These are phyloP conservation scores for Ricinus communis DNA, from an alignment of 345 rosid species.

Conservation along the genomic window DNA sequence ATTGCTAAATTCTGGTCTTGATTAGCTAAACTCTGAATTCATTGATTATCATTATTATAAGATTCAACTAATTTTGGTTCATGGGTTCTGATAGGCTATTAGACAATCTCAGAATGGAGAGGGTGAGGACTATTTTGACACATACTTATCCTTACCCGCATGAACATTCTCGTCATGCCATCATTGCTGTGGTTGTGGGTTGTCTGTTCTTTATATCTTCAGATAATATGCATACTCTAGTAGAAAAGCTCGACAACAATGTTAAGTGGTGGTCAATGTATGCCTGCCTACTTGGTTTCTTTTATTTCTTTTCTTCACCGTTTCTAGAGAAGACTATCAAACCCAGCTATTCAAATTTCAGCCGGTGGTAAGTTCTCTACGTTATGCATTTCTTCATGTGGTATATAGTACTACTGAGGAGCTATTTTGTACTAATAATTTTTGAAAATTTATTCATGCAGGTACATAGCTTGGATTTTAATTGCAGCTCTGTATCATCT, in stretches of 20 bases:
- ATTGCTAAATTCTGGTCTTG: conserved; percentile 6
- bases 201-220: conserved; percentile 96
- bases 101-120: conserved; percentile 73
- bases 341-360: conserved; percentile 95
- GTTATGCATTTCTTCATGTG: neutral
- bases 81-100: conserved; percentile 67
- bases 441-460: conserved; percentile 32
- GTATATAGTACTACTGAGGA: no score
- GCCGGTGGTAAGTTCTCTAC: conserved; percentile 72
- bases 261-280: conserved; percentile 99
- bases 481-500: conserved; percentile 97
- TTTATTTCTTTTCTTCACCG: conserved; percentile 98
- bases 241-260: conserved; percentile 83
- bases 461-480: conserved; percentile 98
- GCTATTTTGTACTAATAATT: neutral
- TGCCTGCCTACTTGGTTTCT: conserved; percentile 95
- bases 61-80: neutral
- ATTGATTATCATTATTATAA: neutral
- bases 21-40: neutral
- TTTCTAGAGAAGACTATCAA: conserved; percentile 91
- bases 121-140: conserved; percentile 82
- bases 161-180: conserved; percentile 96
- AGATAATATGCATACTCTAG: conserved; percentile 91
- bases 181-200: conserved; percentile 89
- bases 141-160: conserved; percentile 94